Evolutionary conservation across 306 rosid species (phyloP).

Genomic region (Hippophae gyantsensis): DNA sequence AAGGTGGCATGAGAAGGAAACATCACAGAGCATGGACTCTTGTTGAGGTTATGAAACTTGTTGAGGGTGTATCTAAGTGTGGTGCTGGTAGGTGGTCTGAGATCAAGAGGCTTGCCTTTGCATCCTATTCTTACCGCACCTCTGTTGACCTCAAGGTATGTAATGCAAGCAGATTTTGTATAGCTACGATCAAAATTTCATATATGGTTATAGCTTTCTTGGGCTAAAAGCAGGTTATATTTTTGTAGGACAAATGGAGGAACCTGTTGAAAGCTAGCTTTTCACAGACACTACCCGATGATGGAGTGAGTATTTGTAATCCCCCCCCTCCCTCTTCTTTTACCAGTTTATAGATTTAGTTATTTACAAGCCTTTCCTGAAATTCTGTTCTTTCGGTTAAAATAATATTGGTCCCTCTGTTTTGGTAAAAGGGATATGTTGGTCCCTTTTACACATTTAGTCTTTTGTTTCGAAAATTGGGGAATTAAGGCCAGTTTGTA

Average conservation of each 20-base stretch:
- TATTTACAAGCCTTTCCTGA: slow-evolving; percentile 4
- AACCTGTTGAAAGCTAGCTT: slow-evolving; percentile 89
- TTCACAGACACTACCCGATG: slow-evolving; percentile 63
- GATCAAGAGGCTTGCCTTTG: slow-evolving; percentile 78
- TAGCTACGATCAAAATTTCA: background rate
- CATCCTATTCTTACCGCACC: slow-evolving; percentile 80
- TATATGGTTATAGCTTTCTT: background rate
- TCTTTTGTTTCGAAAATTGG: too few species aligned
- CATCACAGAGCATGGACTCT: slow-evolving; percentile 98
- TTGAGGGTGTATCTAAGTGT: slow-evolving; percentile 82
- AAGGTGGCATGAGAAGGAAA: slow-evolving; percentile 90
- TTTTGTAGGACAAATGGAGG: slow-evolving; percentile 95
- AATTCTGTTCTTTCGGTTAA: background rate
- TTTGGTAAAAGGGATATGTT: too few species aligned
- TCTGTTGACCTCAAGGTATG: slow-evolving; percentile 94
- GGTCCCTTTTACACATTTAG: too few species aligned
- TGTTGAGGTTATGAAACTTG: slow-evolving; percentile 72
- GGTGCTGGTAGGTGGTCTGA: slow-evolving; percentile 99
- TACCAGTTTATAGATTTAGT: slow-evolving; percentile 5
- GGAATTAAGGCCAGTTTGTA: too few species aligned
- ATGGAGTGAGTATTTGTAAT: slow-evolving; percentile 43
- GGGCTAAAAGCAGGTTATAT: slow-evolving; percentile 17
- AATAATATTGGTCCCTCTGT: too few species aligned
- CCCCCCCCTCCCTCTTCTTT: background rate
- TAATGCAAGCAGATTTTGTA: slow-evolving; percentile 6